These are phyloP conservation scores for Phytopythium mirpurense DNA, from an alignment of 352 stramenopile genomes.

Conservation along the genomic window DNA sequence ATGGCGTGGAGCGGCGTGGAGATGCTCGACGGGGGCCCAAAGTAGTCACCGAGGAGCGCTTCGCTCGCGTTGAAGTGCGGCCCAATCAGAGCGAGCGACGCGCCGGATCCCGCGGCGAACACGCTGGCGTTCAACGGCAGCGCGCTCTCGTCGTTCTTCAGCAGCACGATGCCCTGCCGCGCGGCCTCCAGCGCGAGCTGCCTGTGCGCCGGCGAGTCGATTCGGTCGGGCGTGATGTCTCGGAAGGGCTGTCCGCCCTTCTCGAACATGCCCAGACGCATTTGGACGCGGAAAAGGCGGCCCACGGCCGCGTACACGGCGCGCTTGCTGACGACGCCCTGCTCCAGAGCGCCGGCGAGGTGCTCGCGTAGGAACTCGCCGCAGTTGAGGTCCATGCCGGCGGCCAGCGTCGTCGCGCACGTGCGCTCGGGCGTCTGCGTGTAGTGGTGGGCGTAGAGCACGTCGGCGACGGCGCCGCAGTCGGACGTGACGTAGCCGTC, in stretches of 20 bases:
- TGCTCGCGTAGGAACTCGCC: conserved; percentile 67
- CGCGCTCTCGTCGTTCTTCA: conserved; percentile 80
- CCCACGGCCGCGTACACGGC: conserved; percentile 64
- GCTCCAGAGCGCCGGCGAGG: conserved; percentile 46
- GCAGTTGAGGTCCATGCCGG: conserved; percentile 85
- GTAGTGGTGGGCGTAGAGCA: conserved; percentile 77
- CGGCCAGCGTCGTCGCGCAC: conserved; percentile 51
- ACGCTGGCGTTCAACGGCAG: conserved; percentile 42
- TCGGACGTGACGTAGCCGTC: conserved; percentile 92
- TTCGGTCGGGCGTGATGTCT: conserved; percentile 34
- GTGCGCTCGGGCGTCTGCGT: conserved; percentile 54
- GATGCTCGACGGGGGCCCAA: conserved; percentile 53
- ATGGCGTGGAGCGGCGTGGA: conserved; percentile 52
- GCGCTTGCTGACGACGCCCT: conserved; percentile 51
- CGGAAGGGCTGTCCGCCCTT: conserved; percentile 54
- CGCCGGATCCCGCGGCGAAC: conserved; percentile 13
- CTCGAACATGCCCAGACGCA: conserved; percentile 90
- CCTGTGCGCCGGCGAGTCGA: conserved; percentile 53
- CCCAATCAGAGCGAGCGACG: conserved; percentile 61
- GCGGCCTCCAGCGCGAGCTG: conserved; percentile 60
- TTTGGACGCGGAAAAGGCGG: conserved; percentile 79
- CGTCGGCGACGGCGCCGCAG: conserved; percentile 82
- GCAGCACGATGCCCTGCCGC: conserved; percentile 77
- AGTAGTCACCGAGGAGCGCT: conserved; percentile 74
- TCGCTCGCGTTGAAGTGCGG: conserved; percentile 65